Conservation (phyloP, 352 stramenopile genomes). For the Pythium aphanidermatum region DNA sequence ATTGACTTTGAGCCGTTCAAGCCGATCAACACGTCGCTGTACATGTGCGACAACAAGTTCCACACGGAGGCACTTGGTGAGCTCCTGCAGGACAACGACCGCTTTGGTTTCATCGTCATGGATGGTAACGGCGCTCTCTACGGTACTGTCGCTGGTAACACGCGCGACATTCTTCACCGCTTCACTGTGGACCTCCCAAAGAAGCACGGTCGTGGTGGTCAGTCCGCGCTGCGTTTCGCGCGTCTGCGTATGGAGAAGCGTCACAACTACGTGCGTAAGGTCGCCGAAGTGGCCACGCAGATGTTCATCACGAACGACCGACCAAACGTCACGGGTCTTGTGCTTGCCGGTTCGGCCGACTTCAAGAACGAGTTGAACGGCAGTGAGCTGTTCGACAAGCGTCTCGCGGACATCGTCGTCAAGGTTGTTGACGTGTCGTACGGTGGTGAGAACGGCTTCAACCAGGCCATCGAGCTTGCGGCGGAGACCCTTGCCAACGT, state of each 20-base stretch:
- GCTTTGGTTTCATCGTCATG: constrained; percentile 99
- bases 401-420: constrained; percentile 93
- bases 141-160: constrained; percentile 94
- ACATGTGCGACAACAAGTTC: constrained; percentile 99
- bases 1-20: constrained; percentile 99
- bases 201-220: constrained; percentile 98
- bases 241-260: constrained; percentile 99
- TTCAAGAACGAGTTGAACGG: constrained; percentile 98
- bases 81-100: constrained; percentile 98
- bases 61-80: constrained; percentile 98
- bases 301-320: constrained; percentile 98
- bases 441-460: constrained; percentile 99
- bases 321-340: constrained; percentile 96
- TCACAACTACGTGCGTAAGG: constrained; percentile 99
- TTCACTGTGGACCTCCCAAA: constrained; percentile 98
- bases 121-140: constrained; percentile 99
- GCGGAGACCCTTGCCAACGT: constrained; percentile 97
- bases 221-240: constrained; percentile 99
- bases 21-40: constrained; percentile 99
- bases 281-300: constrained; percentile 97
- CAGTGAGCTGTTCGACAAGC: constrained; percentile 97
- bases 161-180: constrained; percentile 92
- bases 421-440: constrained; percentile 99
- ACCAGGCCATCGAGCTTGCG: constrained; percentile 98
- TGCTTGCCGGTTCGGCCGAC: constrained; percentile 98